Percentiles rank a stretch among this genome's conserved stretches.
Evolutionary conservation across 1,284 basidiomycete genomes (phyloP).

Genomic region (Trichosporon sp.): DNA sequence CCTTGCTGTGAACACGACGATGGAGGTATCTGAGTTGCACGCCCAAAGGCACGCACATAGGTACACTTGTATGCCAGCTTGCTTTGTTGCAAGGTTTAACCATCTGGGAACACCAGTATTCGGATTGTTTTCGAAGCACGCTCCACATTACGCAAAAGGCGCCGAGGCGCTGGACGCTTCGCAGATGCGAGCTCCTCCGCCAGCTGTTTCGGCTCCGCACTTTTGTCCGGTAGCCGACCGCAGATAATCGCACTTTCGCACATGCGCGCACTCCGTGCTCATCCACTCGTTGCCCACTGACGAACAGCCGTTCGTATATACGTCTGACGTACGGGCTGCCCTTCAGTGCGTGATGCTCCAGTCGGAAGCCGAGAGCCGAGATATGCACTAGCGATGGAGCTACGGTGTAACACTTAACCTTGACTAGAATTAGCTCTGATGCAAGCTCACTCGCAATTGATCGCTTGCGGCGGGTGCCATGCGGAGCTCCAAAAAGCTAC

Average conservation of each 20-base stretch:
- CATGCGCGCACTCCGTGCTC: background rate
- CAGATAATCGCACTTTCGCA: background rate
- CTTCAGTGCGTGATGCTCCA: background rate
- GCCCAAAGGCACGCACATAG: background rate
- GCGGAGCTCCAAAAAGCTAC: no score
- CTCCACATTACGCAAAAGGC: background rate
- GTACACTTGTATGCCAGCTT: background rate
- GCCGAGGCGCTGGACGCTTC: no score
- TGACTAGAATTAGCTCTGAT: background rate
- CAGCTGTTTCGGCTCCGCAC: no score
- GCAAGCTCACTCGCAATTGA: background rate
- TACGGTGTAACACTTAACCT: background rate
- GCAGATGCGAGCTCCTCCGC: no score
- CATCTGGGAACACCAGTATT: background rate
- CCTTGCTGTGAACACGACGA: no score
- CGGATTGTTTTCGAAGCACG: background rate
- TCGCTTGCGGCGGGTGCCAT: background rate
- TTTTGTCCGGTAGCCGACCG: no score
- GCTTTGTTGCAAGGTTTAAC: background rate
- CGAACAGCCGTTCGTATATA: no score
- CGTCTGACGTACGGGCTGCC: no score
- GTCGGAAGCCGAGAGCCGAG: background rate
- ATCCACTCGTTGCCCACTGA: background rate
- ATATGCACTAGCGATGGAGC: background rate
- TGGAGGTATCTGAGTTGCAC: no score